Evolutionary conservation across 192 early-diverging fungal species (phyloP), one percentile per base, ranked within the genome.

Genomic region (Coemansia sp.): DNA sequence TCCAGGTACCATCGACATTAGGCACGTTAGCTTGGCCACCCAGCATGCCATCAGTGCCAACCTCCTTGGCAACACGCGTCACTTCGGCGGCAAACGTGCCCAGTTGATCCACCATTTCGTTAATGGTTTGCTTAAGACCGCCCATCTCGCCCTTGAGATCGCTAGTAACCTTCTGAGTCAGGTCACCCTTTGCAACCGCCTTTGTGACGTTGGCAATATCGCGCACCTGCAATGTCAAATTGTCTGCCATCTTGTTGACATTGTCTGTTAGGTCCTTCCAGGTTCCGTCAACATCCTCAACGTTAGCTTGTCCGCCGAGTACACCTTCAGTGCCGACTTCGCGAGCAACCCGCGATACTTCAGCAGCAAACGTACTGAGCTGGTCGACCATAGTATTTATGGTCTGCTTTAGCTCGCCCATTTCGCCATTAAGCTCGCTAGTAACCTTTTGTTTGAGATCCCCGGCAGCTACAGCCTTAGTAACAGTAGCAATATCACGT

Each of bases 81-180:
- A 84, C 83, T 64, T 86, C 86, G 7, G 71, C 57, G n/a, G 84
- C 80, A 55, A 88, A 88, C 7, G 65, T 77, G 18, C 66, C 66
- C 2, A 88, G 63, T 45, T 88, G 84, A 48, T 88, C 86, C 21
- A 88, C 86, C 76, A 87, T 83, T n/a, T 61, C 64, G 69, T 87
- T 87, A 47, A 87, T 72, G 0, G 84, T 87, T 21, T 75, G 63
- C 57, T 87, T 87, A 2, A 87, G 64, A 25, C 85, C 86, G 34
- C 60, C 51, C 24, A 87, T 83, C 57, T 87, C 86, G 30, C 86
- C 86, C 24, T 66, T 59, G 19, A 64, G 74, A 14, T 84, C 80
- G 1, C 84, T 83, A n/a, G 69, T 59, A 53, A 87, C 80, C 38
- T 75, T 87, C 54, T 83, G 80, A n/a, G 70, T 80, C 19, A 87